These are phyloP conservation scores for Gnomoniopsis sp. DNA, from an alignment of 2,329 filamentous ascomycete species.

Conservation along the genomic window DNA sequence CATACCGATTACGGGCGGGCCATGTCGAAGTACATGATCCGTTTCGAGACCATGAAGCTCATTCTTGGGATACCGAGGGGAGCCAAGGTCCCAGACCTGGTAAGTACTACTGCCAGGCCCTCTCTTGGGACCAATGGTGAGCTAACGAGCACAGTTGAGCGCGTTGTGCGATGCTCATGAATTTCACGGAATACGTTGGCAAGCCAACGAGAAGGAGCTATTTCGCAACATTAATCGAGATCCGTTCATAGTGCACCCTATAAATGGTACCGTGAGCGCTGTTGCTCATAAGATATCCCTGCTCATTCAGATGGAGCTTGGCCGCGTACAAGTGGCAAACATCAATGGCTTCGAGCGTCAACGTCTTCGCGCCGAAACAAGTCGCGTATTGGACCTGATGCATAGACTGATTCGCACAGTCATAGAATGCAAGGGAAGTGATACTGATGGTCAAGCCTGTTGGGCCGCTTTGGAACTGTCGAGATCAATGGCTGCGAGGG, in stretches of 20 bases:
- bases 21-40: conserved; percentile 81
- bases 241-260: conserved; percentile 64
- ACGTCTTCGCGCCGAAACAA: conserved; percentile 1
- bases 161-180: conserved; percentile 66
- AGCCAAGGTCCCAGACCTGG: conserved; percentile 64
- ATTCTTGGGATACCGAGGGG: conserved; percentile 61
- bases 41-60: conserved; percentile 74
- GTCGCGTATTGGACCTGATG: conserved; percentile 60
- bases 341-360: conserved; percentile 17
- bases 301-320: conserved; percentile 72
- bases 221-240: conserved; percentile 73
- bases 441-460: conserved; percentile 62
- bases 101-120: conserved; percentile 38
- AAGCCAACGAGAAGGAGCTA: conserved; percentile 62
- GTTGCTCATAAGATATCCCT: conserved; percentile 73
- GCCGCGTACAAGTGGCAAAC: conserved; percentile 49
- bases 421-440: conserved; percentile 63
- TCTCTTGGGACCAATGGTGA: conserved; percentile 8
- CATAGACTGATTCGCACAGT: conserved; percentile 71
- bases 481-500: conserved; percentile 68
- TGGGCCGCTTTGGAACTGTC: conserved; percentile 72
- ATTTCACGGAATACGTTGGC: conserved; percentile 70
- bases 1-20: conserved; percentile 72
- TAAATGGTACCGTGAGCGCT: conserved; percentile 63
- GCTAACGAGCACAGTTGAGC: conserved; percentile 52